phyloP scores from a whole-genome alignment of 768 basidiomycete genomes.

The Calocera viscosa region DNA sequence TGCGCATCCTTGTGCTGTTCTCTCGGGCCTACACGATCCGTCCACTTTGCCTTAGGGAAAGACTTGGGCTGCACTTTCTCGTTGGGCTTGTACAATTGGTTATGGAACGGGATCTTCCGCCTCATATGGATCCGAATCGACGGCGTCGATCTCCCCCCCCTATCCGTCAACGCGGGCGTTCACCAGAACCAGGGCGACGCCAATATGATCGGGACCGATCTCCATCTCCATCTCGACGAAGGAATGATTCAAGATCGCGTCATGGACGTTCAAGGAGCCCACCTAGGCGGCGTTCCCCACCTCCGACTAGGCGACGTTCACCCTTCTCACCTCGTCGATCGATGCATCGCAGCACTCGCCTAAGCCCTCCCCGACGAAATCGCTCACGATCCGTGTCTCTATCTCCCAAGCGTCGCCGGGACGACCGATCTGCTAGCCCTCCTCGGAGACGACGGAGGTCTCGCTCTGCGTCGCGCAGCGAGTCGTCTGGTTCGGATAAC shows the following conservation, averaged over 20 bases:
- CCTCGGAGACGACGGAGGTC: slow-evolving; percentile 12
- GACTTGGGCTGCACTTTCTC: too few species aligned
- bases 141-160: neutral
- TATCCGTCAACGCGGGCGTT: neutral
- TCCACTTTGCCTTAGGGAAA: too few species aligned
- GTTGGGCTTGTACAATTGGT: neutral
- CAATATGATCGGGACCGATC: neutral
- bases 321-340: neutral
- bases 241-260: neutral
- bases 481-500: slow-evolving; percentile 17
- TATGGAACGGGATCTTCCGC: neutral
- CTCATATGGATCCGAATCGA: neutral
- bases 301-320: neutral
- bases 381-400: slow-evolving; percentile 10
- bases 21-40: too few species aligned
- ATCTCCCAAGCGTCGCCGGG: slow-evolving; percentile 8
- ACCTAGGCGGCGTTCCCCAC: neutral
- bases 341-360: neutral
- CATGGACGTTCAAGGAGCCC: neutral
- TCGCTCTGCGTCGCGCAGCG: slow-evolving; percentile 10
- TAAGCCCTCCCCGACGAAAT: neutral
- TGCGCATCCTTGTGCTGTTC: too few species aligned
- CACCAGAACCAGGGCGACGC: neutral
- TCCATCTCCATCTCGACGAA: neutral
- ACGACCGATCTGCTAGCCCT: slow-evolving; percentile 11